A percentile compares a stretch with the other conserved stretches of the same genome.
Conservation (phyloP, 805 yeast species). For the Wickerhamomyces sydowiorum region DNA sequence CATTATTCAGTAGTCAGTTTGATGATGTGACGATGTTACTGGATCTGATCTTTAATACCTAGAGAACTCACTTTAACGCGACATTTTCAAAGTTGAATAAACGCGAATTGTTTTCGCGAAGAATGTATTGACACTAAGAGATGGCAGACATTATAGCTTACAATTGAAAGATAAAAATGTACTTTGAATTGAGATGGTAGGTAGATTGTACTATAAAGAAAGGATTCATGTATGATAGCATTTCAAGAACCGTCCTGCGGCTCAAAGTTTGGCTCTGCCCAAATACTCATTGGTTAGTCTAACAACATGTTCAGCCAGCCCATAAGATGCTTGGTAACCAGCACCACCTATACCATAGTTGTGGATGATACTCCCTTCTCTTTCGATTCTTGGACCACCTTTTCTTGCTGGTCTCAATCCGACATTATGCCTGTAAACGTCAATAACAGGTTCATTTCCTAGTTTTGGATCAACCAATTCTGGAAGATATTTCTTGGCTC, state of each 20-base stretch:
- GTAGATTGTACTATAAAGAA: no score
- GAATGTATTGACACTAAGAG: not conserved
- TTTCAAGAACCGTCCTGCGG: no score
- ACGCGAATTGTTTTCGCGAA: not conserved
- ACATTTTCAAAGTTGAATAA: slow-evolving; percentile 8
- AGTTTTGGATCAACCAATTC: slow-evolving; percentile 27
- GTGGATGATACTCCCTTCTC: slow-evolving; percentile 42
- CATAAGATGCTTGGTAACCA: slow-evolving; percentile 71
- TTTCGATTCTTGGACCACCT: slow-evolving; percentile 52
- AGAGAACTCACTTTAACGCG: not conserved
- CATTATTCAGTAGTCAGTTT: no score
- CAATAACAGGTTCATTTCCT: slow-evolving; percentile 32
- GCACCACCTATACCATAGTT: slow-evolving; percentile 73
- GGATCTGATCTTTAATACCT: not conserved
- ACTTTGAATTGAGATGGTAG: no score
- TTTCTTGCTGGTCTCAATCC: slow-evolving; percentile 65
- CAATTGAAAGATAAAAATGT: no score
- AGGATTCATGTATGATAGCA: no score
- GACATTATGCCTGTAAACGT: slow-evolving; percentile 45
- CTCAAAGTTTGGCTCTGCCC: slow-evolving; percentile 17
- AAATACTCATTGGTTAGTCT: slow-evolving; percentile 25
- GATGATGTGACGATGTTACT: not conserved
- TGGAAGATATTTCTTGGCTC: slow-evolving; percentile 21
- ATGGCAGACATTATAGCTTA: no score
- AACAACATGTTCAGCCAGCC: slow-evolving; percentile 47